A percentile compares a stretch with the other conserved stretches of the same genome.
Evolutionary conservation across 805 yeast species (phyloP).

Genomic region (Torulaspora gathmanii): DNA sequence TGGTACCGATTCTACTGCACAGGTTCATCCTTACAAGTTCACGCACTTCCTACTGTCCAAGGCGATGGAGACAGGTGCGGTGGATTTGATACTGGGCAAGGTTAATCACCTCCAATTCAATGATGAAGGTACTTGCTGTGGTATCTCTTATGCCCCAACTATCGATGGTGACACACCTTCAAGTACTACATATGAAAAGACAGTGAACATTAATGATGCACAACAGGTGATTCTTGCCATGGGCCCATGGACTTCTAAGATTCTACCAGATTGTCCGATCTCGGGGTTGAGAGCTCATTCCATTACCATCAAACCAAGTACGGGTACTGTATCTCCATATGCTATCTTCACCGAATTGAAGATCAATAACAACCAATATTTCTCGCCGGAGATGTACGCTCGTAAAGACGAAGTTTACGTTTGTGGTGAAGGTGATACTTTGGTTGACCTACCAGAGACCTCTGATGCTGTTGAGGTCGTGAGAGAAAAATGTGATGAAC

Average conservation of each 20-base stretch:
- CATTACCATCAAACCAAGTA: constrained; percentile 79
- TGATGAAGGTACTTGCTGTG: constrained; percentile 65
- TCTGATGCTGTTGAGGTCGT: constrained; percentile 91
- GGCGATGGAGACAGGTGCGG: constrained; percentile 75
- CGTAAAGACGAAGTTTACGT: constrained; percentile 93
- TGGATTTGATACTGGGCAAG: constrained; percentile 81
- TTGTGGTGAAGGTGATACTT: constrained; percentile 94
- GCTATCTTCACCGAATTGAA: constrained; percentile 91
- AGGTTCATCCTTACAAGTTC: constrained; percentile 92
- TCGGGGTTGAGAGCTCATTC: constrained; percentile 94
- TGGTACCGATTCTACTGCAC: constrained; percentile 84
- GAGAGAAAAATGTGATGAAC: constrained; percentile 79
- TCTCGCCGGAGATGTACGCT: constrained; percentile 92
- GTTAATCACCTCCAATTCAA: constrained; percentile 63
- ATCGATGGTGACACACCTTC: constrained; percentile 36
- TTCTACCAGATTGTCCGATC: constrained; percentile 89
- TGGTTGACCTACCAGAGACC: constrained; percentile 87
- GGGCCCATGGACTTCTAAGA: constrained; percentile 96
- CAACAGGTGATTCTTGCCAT: constrained; percentile 79
- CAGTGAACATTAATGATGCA: constrained; percentile 47
- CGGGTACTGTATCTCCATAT: constrained; percentile 76
- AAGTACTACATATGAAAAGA: constrained; percentile 35
- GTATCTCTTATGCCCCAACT: constrained; percentile 55
- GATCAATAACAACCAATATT: constrained; percentile 60
- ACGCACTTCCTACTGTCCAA: constrained; percentile 77